Percentiles rank a stretch among this genome's conserved stretches.
Conservation (phyloP, 192 early-diverging fungal genomes). For the Backusella sp. region DNA sequence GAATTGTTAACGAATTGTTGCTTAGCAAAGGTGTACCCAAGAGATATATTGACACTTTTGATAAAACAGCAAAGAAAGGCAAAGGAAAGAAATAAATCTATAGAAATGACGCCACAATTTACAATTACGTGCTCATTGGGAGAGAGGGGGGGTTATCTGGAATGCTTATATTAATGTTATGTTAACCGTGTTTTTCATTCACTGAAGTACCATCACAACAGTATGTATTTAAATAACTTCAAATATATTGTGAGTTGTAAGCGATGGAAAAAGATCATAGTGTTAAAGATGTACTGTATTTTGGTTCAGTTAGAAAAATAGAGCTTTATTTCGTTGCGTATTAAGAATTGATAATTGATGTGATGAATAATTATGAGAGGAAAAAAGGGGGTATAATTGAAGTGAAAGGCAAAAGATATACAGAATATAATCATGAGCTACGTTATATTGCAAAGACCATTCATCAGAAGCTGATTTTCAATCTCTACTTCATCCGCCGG, state of each 20-base stretch:
- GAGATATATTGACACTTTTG: constrained; percentile 42
- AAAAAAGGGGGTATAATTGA: background rate
- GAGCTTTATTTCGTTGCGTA: background rate
- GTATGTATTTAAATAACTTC: background rate
- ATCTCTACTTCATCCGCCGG: constrained; percentile 48
- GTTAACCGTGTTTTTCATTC: background rate
- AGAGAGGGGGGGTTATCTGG: background rate
- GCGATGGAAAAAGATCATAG: too few species aligned
- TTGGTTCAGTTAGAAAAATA: background rate
- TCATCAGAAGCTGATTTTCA: constrained; percentile 48
- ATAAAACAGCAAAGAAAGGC: constrained; percentile 35
- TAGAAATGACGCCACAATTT: background rate
- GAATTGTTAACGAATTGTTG: constrained; percentile 53
- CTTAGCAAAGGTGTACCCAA: constrained; percentile 51
- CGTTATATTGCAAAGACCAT: constrained; percentile 29
- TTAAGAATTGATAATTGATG: background rate
- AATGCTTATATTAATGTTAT: background rate
- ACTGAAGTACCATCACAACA: background rate
- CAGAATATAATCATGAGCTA: background rate
- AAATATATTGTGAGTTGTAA: too few species aligned
- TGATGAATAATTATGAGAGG: background rate
- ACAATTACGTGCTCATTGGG: background rate
- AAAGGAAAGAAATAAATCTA: constrained; percentile 33
- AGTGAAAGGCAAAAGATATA: background rate
- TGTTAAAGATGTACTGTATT: too few species aligned